A percentile compares a stretch with the other conserved stretches of the same genome.
Conservation (phyloP, 2,329 filamentous ascomycete genomes). For the Nannizziopsis barbatae region DNA sequence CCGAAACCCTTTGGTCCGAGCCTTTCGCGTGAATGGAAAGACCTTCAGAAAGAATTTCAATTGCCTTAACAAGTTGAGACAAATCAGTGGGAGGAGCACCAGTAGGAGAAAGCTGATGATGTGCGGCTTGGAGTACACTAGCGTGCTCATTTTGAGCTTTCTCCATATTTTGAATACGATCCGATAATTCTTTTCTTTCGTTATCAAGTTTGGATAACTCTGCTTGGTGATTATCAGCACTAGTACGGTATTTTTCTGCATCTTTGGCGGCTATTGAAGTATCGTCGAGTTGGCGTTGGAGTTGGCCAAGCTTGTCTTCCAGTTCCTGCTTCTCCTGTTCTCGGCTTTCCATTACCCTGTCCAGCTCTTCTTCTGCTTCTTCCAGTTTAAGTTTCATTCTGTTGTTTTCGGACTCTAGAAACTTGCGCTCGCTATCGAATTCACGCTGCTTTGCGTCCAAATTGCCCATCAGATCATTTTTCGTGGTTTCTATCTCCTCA, state of each 20-base stretch:
- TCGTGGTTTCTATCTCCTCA: conserved; percentile 80
- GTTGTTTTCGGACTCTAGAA: conserved; percentile 68
- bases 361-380: conserved; percentile 84
- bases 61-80: conserved; percentile 47
- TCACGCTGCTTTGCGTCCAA: conserved; percentile 86
- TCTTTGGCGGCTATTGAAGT: conserved; percentile 45
- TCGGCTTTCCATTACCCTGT: conserved; percentile 67
- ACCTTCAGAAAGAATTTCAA: conserved; percentile 49
- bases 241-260: conserved; percentile 46
- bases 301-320: conserved; percentile 55
- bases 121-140: conserved; percentile 47
- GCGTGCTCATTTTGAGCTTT: conserved; percentile 44
- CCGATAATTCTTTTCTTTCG: conserved; percentile 40
- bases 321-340: conserved; percentile 67
- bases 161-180: conserved; percentile 42
- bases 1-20: conserved; percentile 48
- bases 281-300: conserved; percentile 61
- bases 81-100: conserved; percentile 46
- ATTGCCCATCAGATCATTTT: conserved; percentile 86
- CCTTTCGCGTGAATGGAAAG: conserved; percentile 50
- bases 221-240: conserved; percentile 40
- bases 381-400: conserved; percentile 66
- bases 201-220: conserved; percentile 19
- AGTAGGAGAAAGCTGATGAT: conserved; percentile 47
- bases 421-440: conserved; percentile 73